phyloP scores from a whole-genome alignment of 495 filamentous ascomycete species.

The Penicillium pulvis region DNA sequence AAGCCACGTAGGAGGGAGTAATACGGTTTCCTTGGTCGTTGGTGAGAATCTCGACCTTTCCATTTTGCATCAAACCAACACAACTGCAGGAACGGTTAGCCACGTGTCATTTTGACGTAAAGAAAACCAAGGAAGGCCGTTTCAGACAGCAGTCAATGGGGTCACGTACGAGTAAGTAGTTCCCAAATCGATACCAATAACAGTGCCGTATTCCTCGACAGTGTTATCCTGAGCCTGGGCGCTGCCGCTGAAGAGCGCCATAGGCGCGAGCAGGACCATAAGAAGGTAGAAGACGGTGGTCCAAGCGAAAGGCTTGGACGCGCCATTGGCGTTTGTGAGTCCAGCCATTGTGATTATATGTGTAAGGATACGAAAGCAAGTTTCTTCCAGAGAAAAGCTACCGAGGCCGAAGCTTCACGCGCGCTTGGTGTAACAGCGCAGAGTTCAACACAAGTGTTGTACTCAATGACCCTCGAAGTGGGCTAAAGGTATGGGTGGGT shows the following conservation, averaged over 20 bases:
- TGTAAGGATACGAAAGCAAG: conserved; percentile 9
- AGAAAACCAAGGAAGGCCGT: neutral
- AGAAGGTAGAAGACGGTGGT: conserved; percentile 83
- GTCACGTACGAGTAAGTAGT: conserved; percentile 83
- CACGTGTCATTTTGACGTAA: neutral
- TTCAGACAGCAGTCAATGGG: neutral
- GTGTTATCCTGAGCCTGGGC: conserved; percentile 75
- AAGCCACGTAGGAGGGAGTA: conserved; percentile 97
- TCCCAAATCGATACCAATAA: conserved; percentile 96
- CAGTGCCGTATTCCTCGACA: conserved; percentile 77
- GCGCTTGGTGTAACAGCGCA: conserved; percentile 13
- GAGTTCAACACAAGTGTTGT: conserved; percentile 26
- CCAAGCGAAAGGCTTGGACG: conserved; percentile 59
- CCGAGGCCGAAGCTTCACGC: conserved; percentile 19
- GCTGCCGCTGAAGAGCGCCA: conserved; percentile 69
- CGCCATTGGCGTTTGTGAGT: conserved; percentile 41
- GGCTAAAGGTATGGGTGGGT: conserved; percentile 16
- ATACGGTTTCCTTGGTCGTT: conserved; percentile 99
- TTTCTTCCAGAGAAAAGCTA: conserved; percentile 11
- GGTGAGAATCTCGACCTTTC: conserved; percentile 96
- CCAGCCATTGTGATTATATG: conserved; percentile 49
- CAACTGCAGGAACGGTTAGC: conserved; percentile 51
- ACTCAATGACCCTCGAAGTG: conserved; percentile 19
- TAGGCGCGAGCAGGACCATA: conserved; percentile 72
- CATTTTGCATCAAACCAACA: conserved; percentile 98